Evolutionary conservation across 305 asterid species (phyloP).

Genomic region (Lippia alba): DNA sequence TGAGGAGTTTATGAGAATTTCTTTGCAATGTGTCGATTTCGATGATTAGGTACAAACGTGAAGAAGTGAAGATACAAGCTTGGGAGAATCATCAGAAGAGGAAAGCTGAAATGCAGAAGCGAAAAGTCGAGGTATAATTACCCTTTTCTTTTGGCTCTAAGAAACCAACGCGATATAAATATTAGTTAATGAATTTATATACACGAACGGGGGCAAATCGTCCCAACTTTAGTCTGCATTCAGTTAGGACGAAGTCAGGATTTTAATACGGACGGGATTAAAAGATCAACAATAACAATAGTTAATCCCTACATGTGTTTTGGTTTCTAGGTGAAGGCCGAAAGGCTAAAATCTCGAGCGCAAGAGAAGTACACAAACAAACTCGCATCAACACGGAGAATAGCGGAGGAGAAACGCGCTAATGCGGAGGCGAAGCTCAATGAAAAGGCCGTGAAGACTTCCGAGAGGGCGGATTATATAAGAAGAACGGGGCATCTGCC

Average conservation of each 20-base stretch:
- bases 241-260: no score
- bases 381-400: slow-evolving; percentile 68
- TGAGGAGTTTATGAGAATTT: background rate
- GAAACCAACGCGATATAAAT: no score
- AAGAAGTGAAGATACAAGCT: slow-evolving; percentile 74
- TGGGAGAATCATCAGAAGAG: slow-evolving; percentile 77
- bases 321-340: slow-evolving; percentile 74
- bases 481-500: slow-evolving; percentile 88
- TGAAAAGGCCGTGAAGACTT: slow-evolving; percentile 68
- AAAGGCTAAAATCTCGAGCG: slow-evolving; percentile 74
- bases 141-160: background rate
- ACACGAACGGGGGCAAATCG: no score
- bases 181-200: no score
- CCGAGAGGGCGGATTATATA: slow-evolving; percentile 80
- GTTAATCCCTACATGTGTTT: background rate
- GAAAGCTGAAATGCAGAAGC: slow-evolving; percentile 72
- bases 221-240: no score
- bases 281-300: no score
- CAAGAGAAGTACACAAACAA: slow-evolving; percentile 72
- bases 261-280: no score
- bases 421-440: slow-evolving; percentile 82
- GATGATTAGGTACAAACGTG: slow-evolving; percentile 58
- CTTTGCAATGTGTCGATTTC: background rate
- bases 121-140: slow-evolving; percentile 58
- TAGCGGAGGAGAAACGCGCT: slow-evolving; percentile 85